Percentiles rank a stretch among this genome's conserved stretches.
phyloP scores from a whole-genome alignment of 176 grass and related monocot genomes.

The Chloris gayana region DNA sequence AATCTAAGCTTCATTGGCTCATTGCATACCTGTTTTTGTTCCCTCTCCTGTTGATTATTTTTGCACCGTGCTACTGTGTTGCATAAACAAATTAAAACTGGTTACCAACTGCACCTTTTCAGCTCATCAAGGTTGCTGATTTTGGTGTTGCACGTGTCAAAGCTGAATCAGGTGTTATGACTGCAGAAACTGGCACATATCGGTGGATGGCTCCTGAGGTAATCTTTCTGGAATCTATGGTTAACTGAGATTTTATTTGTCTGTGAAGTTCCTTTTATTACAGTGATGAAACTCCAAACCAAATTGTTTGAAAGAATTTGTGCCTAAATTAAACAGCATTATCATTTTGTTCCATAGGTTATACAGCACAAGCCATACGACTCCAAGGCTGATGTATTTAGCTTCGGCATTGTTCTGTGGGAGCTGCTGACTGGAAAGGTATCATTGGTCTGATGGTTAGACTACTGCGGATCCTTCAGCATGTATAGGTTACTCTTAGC shows the following conservation, averaged over 20 bases:
- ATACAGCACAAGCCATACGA: constrained; percentile 84
- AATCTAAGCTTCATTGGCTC: neutral
- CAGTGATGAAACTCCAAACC: neutral
- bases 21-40: neutral
- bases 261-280: neutral
- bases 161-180: constrained; percentile 72
- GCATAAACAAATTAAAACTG: neutral
- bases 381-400: constrained; percentile 86
- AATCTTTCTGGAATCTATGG: constrained; percentile 14
- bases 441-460: neutral
- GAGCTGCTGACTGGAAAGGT: constrained; percentile 84
- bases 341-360: constrained; percentile 33
- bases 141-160: constrained; percentile 91
- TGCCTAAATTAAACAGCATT: too few species aligned
- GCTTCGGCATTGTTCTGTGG: constrained; percentile 79
- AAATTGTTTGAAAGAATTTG: neutral
- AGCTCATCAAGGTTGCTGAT: constrained; percentile 67
- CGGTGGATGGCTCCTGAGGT: constrained; percentile 93
- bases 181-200: constrained; percentile 82
- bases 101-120: neutral
- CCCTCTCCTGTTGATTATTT: neutral
- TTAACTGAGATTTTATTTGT: neutral
- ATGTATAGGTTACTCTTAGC: neutral
- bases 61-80: constrained; percentile 21
- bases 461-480: neutral